Conservation (phyloP, 345 rosid genomes). For the Eucalyptus tenuipes region DNA sequence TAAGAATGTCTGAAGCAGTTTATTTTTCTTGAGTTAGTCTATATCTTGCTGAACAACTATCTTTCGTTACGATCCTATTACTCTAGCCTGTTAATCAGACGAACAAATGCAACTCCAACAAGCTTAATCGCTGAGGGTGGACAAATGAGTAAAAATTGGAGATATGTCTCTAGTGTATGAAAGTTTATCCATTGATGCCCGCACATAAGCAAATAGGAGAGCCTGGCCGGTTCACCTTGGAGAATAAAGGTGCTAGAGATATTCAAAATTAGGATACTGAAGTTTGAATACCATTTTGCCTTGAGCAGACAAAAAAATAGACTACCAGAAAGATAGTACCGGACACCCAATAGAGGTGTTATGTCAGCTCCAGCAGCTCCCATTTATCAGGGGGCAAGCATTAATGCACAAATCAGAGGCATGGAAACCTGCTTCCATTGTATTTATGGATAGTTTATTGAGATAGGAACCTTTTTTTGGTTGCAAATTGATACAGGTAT, state of each 20-base stretch:
- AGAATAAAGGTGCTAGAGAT: neutral
- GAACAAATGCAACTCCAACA: neutral
- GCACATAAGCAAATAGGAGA: neutral
- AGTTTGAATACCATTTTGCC: neutral
- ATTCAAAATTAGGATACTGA: neutral
- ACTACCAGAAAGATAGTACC: neutral
- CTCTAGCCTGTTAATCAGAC: neutral
- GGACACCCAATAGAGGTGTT: neutral
- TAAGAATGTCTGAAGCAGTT: neutral
- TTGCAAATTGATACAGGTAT: neutral
- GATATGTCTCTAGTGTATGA: neutral
- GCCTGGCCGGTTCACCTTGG: neutral
- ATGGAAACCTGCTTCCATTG: too few relatives aligned
- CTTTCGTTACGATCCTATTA: neutral
- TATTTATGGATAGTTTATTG: neutral
- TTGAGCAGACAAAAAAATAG: neutral
- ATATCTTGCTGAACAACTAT: neutral
- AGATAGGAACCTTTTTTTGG: rapidly evolving
- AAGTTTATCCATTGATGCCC: neutral
- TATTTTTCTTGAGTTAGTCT: neutral
- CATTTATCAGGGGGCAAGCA: neutral
- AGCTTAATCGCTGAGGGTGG: neutral
- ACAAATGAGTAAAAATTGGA: neutral
- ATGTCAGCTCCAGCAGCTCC: neutral
- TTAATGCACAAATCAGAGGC: neutral